Conservation (phyloP, 2,329 filamentous ascomycete species). For the Dichotomopilus funicola region DNA sequence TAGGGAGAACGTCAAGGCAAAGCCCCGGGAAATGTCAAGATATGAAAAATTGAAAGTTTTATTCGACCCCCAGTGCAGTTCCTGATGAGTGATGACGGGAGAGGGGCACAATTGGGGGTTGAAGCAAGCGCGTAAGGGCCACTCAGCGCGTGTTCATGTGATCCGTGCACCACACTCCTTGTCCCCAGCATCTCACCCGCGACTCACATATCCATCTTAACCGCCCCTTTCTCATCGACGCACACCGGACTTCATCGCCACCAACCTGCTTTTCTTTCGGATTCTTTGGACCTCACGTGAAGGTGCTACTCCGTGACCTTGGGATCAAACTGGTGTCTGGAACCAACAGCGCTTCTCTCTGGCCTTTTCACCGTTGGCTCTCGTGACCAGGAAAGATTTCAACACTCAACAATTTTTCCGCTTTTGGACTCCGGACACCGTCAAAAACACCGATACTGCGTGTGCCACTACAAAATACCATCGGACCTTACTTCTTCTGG, state of each 20-base stretch:
- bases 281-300: neutral
- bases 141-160: constrained; percentile 22
- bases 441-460: neutral
- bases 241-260: neutral
- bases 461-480: neutral
- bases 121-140: neutral
- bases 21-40: too few species aligned
- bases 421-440: neutral
- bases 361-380: neutral
- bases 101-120: neutral
- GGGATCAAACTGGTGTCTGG: neutral
- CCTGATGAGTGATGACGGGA: neutral
- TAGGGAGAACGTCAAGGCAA: constrained; percentile 11
- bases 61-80: too few species aligned
- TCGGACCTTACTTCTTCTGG: neutral
- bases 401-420: neutral
- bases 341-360: neutral
- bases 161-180: constrained; percentile 14
- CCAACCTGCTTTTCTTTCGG: neutral
- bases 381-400: neutral
- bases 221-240: neutral
- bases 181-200: neutral
- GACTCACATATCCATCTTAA: neutral
- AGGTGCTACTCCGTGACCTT: neutral
- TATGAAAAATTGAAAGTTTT: too few species aligned